Conservation (phyloP, 1,284 basidiomycete genomes). For the Apiotrichum montevideense region DNA sequence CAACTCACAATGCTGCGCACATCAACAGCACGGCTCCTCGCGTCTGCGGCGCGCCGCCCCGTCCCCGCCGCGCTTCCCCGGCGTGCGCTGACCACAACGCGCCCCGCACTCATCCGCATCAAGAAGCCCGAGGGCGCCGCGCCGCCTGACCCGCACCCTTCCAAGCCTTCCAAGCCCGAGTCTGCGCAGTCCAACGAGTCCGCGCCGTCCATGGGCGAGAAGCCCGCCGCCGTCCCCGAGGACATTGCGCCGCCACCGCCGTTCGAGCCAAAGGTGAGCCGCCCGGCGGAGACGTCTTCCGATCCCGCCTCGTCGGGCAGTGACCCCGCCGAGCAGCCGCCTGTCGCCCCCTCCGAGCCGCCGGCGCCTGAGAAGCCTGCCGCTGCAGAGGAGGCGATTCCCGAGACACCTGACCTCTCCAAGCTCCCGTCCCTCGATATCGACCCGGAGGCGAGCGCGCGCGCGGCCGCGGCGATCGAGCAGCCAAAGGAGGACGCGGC, state of each 20-base stretch:
- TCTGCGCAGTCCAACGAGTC: too few relatives aligned
- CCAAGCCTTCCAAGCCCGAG: neutral
- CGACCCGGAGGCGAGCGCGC: slow-evolving; percentile 31
- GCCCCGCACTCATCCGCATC: slow-evolving; percentile 12
- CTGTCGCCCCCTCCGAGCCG: slow-evolving; percentile 15
- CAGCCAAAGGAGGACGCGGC: slow-evolving; percentile 25
- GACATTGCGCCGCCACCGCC: slow-evolving; percentile 19
- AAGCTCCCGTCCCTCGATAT: slow-evolving; percentile 47
- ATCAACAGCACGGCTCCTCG: slow-evolving; percentile 6
- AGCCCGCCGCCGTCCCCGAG: slow-evolving; percentile 25
- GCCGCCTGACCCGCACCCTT: neutral
- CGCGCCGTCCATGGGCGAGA: slow-evolving; percentile 27
- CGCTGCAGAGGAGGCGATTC: slow-evolving; percentile 8
- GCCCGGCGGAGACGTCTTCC: neutral
- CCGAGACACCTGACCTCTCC: slow-evolving; percentile 31
- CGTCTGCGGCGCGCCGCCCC: slow-evolving; percentile 1
- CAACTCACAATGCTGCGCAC: slow-evolving; percentile 12
- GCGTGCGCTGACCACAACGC: slow-evolving; percentile 9
- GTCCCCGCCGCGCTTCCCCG: neutral
- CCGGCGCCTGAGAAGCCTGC: slow-evolving; percentile 8
- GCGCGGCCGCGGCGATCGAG: slow-evolving; percentile 20
- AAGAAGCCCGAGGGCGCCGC: slow-evolving; percentile 16
- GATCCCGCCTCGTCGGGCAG: slow-evolving; percentile 1
- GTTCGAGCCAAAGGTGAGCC: slow-evolving; percentile 24
- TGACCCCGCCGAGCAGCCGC: neutral